Evolutionary conservation across 2,329 filamentous ascomycete species (phyloP).

Genomic region (Ophidiomyces ophidiicola): DNA sequence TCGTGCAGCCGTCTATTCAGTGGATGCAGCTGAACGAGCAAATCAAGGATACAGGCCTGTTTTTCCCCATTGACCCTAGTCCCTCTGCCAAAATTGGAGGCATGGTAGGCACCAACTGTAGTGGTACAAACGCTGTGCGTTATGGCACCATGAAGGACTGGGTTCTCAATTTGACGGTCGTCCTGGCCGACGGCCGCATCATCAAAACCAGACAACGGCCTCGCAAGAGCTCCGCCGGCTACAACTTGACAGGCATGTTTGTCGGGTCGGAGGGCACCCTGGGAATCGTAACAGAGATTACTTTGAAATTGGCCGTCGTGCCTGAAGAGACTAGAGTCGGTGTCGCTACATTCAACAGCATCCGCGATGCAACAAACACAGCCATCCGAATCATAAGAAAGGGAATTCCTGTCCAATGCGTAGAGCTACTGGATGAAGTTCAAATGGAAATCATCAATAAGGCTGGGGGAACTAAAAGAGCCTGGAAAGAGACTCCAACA

Average conservation of each 20-base stretch:
- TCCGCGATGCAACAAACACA: conserved; percentile 51
- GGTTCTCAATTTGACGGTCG: conserved; percentile 59
- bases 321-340: conserved; percentile 55
- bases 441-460: conserved; percentile 56
- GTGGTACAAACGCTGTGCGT: conserved; percentile 47
- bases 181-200: conserved; percentile 54
- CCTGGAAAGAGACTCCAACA: conserved; percentile 31
- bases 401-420: conserved; percentile 55
- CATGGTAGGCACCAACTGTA: conserved; percentile 58
- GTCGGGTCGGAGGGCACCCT: conserved; percentile 60
- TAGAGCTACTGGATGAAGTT: conserved; percentile 51
- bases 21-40: conserved; percentile 81
- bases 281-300: conserved; percentile 58
- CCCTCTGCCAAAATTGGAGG: conserved; percentile 48
- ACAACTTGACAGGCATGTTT: conserved; percentile 58
- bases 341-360: conserved; percentile 47
- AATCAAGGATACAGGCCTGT: conserved; percentile 61
- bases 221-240: conserved; percentile 57
- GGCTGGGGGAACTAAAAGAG: conserved; percentile 46
- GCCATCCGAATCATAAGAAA: conserved; percentile 53
- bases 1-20: conserved; percentile 81
- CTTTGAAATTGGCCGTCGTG: conserved; percentile 53
- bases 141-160: conserved; percentile 70
- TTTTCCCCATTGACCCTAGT: conserved; percentile 83
- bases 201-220: conserved; percentile 58